Conservation (phyloP, 108 stramenopile genomes). For the Pseudonitzschia pungens region DNA sequence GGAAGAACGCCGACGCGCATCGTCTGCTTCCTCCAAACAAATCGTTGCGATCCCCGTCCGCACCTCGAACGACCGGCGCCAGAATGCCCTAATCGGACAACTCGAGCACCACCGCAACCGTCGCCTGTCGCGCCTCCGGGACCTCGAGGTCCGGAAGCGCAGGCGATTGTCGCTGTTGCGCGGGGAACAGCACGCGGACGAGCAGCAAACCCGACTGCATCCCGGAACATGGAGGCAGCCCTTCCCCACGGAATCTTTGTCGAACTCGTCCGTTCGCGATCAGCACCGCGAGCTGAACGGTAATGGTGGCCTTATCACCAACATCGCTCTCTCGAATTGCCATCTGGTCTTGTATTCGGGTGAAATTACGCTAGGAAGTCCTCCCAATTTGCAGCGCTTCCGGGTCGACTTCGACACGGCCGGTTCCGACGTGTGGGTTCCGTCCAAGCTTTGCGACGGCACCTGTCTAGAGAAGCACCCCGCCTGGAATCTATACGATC, state of each 20-base stretch:
- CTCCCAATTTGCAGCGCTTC: constrained; percentile 76
- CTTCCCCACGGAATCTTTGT: not conserved
- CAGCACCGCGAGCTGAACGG: not conserved
- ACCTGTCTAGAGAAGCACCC: constrained; percentile 51
- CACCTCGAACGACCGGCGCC: constrained; percentile 8
- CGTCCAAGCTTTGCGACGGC: constrained; percentile 72
- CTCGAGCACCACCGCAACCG: constrained; percentile 36
- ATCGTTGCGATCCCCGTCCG: constrained; percentile 16
- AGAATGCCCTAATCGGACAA: constrained; percentile 39
- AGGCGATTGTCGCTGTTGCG: not conserved
- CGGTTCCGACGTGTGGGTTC: constrained; percentile 94
- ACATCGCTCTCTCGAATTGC: constrained; percentile 46
- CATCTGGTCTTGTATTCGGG: constrained; percentile 55
- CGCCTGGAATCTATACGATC: constrained; percentile 62
- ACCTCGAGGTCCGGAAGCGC: not conserved
- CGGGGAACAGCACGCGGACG: not conserved
- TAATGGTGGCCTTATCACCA: constrained; percentile 9
- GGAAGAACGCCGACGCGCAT: no score
- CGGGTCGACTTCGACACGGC: constrained; percentile 96
- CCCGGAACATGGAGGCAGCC: constrained; percentile 31
- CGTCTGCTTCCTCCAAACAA: not conserved
- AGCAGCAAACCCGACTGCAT: constrained; percentile 9
- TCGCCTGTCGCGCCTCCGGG: constrained; percentile 10
- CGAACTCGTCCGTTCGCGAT: not conserved
- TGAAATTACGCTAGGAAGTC: constrained; percentile 52